These are phyloP conservation scores for Chlorella sp. DNA, from an alignment of 139 green algal genomes.

Conservation along the genomic window DNA sequence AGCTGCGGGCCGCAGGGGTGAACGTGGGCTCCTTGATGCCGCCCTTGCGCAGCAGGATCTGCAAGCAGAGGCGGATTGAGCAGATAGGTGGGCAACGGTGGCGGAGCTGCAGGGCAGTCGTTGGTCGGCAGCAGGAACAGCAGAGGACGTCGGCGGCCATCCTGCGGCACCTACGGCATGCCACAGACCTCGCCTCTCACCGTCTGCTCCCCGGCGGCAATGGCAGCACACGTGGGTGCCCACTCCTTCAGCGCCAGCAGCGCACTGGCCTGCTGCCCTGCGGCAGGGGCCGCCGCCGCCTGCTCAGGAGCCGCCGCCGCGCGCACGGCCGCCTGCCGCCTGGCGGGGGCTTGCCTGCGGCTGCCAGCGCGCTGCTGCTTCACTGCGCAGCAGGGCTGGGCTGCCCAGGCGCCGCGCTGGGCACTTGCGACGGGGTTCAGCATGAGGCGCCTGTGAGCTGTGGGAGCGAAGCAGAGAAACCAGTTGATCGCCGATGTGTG, in stretches of 20 bases:
- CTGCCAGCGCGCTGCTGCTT: no score
- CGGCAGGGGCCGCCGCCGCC: neutral
- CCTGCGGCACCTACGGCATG: neutral
- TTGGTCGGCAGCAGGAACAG: neutral
- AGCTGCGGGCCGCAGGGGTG: slow-evolving; percentile 34
- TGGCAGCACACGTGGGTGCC: slow-evolving; percentile 46
- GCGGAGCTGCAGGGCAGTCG: no score
- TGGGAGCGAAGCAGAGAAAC: no score
- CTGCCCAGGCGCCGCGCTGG: no score
- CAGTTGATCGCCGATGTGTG: no score
- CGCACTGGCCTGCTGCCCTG: neutral
- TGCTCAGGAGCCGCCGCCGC: no score
- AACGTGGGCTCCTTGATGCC: slow-evolving; percentile 76
- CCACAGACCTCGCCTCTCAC: slow-evolving; percentile 1
- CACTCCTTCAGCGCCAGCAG: slow-evolving; percentile 63
- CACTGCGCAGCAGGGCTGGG: no score
- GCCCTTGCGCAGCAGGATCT: slow-evolving; percentile 80
- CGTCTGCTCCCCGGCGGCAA: slow-evolving; percentile 53
- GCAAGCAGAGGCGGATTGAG: neutral
- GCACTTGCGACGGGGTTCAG: no score
- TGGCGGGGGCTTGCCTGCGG: no score
- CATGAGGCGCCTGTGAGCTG: no score
- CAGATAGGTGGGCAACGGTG: neutral
- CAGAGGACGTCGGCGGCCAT: neutral
- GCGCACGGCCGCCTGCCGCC: no score